Evolutionary conservation across 1,284 basidiomycete species (phyloP).

Genomic region (Rhizoctonia solani): DNA sequence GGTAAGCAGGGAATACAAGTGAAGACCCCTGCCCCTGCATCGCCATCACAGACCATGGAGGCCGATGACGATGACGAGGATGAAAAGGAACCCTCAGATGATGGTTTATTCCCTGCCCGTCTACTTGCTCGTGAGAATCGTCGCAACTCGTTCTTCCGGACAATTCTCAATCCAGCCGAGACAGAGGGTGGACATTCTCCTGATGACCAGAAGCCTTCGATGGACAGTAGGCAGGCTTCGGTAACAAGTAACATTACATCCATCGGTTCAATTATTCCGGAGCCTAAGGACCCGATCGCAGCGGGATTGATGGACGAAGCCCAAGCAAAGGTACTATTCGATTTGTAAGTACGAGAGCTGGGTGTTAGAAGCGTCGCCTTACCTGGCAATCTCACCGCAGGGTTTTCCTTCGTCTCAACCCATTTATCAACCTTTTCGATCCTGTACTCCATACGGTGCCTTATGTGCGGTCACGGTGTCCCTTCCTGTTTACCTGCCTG

Average conservation of each 20-base stretch:
- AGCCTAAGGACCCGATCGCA: constrained; percentile 66
- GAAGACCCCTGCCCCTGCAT: constrained; percentile 1
- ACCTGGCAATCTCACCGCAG: constrained; percentile 19
- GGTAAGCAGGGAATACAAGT: not conserved
- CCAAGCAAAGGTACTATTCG: constrained; percentile 69
- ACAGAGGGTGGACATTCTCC: constrained; percentile 44
- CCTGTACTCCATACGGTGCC: constrained; percentile 70
- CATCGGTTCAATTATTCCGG: constrained; percentile 37
- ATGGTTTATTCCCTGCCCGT: constrained; percentile 69
- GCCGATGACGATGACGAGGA: constrained; percentile 56
- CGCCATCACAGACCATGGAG: constrained; percentile 45
- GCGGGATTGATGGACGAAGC: constrained; percentile 68
- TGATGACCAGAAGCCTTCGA: constrained; percentile 29
- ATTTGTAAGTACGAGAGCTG: constrained; percentile 44
- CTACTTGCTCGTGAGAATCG: constrained; percentile 70
- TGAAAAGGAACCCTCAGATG: constrained; percentile 46
- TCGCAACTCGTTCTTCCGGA: constrained; percentile 75
- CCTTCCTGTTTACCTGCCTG: constrained; percentile 79
- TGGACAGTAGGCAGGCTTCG: constrained; percentile 28
- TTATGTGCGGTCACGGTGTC: constrained; percentile 73
- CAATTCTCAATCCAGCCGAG: constrained; percentile 71
- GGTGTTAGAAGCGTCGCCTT: not conserved
- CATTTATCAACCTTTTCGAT: constrained; percentile 84
- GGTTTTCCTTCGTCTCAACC: constrained; percentile 77
- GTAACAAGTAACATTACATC: constrained; percentile 5